Conservation (phyloP, 2,329 filamentous ascomycete species). For the Samsoniella hepiali region DNA sequence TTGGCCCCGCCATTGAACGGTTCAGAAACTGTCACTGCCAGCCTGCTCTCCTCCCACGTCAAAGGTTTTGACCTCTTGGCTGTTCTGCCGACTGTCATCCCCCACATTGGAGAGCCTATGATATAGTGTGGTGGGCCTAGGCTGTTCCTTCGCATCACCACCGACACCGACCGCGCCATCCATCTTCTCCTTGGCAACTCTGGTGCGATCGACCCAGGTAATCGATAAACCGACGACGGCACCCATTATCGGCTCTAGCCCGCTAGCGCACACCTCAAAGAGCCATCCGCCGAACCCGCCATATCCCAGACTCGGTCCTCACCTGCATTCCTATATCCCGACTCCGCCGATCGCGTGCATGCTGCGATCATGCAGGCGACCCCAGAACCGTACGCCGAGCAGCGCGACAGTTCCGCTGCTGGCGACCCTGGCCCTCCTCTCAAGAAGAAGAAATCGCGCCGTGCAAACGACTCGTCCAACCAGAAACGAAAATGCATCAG, state of each 20-base stretch:
- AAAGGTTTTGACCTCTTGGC: background rate
- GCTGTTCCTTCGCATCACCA: background rate
- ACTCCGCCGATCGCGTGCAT: constrained; percentile 12
- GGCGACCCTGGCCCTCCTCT: constrained; percentile 18
- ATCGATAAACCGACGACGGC: background rate
- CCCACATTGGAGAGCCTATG: background rate
- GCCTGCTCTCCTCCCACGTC: background rate
- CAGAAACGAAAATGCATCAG: constrained; percentile 76
- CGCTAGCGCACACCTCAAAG: background rate
- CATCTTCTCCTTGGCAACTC: background rate
- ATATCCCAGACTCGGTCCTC: background rate
- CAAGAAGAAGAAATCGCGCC: constrained; percentile 50
- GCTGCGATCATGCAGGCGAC: constrained; percentile 12
- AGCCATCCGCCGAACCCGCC: background rate
- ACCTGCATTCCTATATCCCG: background rate
- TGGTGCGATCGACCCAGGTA: background rate
- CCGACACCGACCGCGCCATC: background rate
- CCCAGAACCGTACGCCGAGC: background rate
- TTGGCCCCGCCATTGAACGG: background rate
- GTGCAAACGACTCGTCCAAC: constrained; percentile 43
- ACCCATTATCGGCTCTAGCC: background rate
- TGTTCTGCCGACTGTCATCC: background rate
- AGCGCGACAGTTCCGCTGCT: constrained; percentile 7
- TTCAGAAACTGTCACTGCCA: background rate
- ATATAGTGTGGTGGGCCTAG: constrained; percentile 8